Base-by-base conservation (phyloP, 345 rosid species). In the Euphorbia tirucalli region DNA sequence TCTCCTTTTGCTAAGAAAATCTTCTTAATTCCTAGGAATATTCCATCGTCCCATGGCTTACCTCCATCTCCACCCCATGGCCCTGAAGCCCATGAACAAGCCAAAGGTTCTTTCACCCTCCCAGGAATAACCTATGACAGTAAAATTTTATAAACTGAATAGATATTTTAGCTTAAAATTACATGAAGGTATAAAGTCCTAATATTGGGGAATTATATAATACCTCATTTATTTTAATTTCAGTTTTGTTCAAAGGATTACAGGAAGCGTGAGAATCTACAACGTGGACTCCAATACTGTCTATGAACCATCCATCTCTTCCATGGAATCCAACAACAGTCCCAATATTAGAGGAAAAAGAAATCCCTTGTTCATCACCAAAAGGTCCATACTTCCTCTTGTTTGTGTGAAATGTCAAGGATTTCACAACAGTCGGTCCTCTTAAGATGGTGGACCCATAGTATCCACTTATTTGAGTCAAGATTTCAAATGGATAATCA, bases 51-150 rank as follows among this genome's bases (percentile, higher is more conserved):
- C 77, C 81, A 78, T 0, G 66, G 55, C 74, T 37, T 68, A 1
- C 74, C 80, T 55, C 74, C 73, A 21, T 49, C 57, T n/a, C 81
- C 81, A 3, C 77, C 81, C 81, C 81, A 78, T 25, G 49, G 63
- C 22, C 79, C 72, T 32, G 70, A 71, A 59, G 25, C 48, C 61
- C 28, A 48, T 31, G 74, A 7, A 58, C 11, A 5, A 41, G 48
- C 21, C 50, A 66, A 25, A 6, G 27, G 48, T 71, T 71, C 75
- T 32, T 50, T 68, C 46, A n/a, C 67, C 52, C 35, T 48, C 21
- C 9, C 39, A 62, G 66, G 74, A n/a, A 31, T n/a, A 65, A 11
- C 55, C 66, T 76, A 24, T 55, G 1, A 24, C 22, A 24, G n/a
- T n/a, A n/a, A n/a, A n/a, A n/a, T n/a, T n/a, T n/a, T n/a, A n/a